phyloP scores from a whole-genome alignment of 2,329 filamentous ascomycete species.

The Fusarium hostae region DNA sequence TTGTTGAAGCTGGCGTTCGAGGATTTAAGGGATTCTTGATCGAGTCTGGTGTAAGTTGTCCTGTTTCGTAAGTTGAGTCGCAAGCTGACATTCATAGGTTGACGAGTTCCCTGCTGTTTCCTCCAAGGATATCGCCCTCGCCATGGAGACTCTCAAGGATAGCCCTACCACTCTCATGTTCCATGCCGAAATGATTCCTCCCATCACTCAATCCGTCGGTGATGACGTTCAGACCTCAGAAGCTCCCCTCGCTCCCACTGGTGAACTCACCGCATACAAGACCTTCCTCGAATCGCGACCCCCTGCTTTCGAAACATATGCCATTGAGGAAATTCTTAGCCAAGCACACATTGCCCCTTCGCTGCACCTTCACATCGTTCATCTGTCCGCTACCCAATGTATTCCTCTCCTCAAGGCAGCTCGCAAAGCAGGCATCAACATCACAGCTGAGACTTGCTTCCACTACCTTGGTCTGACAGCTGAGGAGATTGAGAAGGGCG shows the following conservation, averaged over 20 bases:
- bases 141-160: slow-evolving; percentile 83
- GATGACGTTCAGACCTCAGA: slow-evolving; percentile 78
- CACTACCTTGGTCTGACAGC: slow-evolving; percentile 89
- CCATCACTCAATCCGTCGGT: slow-evolving; percentile 80
- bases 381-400: slow-evolving; percentile 88
- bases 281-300: slow-evolving; percentile 94
- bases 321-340: slow-evolving; percentile 85
- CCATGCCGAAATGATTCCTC: slow-evolving; percentile 98
- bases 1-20: slow-evolving; percentile 87
- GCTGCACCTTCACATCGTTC: slow-evolving; percentile 91
- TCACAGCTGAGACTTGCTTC: slow-evolving; percentile 96
- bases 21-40: slow-evolving; percentile 99
- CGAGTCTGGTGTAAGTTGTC: slow-evolving; percentile 83
- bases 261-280: slow-evolving; percentile 80
- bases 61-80: neutral
- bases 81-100: slow-evolving; percentile 65
- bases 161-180: slow-evolving; percentile 96
- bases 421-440: slow-evolving; percentile 77
- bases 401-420: slow-evolving; percentile 84
- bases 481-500: slow-evolving; percentile 83
- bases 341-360: slow-evolving; percentile 82
- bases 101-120: slow-evolving; percentile 97
- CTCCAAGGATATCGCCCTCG: slow-evolving; percentile 78
- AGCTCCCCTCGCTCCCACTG: slow-evolving; percentile 76
- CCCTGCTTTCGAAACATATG: slow-evolving; percentile 89